These are phyloP conservation scores for Davidsoniella australis DNA, from an alignment of 2,329 filamentous ascomycete species.

Conservation along the genomic window DNA sequence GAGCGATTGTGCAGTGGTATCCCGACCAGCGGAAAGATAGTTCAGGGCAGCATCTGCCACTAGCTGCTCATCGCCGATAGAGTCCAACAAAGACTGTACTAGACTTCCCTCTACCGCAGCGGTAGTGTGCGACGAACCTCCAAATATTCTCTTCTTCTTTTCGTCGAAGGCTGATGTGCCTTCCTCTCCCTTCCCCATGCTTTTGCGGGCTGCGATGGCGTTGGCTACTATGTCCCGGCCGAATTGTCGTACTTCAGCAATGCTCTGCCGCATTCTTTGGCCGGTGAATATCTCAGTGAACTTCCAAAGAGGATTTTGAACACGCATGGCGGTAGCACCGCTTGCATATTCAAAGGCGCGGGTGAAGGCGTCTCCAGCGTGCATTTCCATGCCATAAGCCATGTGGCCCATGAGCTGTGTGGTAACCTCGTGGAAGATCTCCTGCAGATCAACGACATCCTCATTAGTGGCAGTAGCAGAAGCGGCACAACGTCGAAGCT, in stretches of 20 bases:
- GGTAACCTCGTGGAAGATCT: constrained; percentile 45
- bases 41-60: constrained; percentile 49
- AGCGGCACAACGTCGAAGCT: constrained; percentile 19
- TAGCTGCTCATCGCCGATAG: constrained; percentile 34
- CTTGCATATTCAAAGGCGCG: constrained; percentile 45
- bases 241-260: constrained; percentile 34
- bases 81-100: constrained; percentile 42
- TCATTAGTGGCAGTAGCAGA: constrained; percentile 14
- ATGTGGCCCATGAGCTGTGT: constrained; percentile 50
- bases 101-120: constrained; percentile 27
- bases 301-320: constrained; percentile 48
- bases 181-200: not conserved
- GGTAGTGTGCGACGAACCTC: not conserved
- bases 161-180: not conserved
- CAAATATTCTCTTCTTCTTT: too few relatives aligned
- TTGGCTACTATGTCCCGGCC: constrained; percentile 39
- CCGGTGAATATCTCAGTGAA: constrained; percentile 39
- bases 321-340: constrained; percentile 39
- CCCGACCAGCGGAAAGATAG: constrained; percentile 46
- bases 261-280: constrained; percentile 28
- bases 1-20: constrained; percentile 47
- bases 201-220: constrained; percentile 27
- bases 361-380: constrained; percentile 41
- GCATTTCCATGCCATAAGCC: constrained; percentile 54
- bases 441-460: constrained; percentile 35